Percentiles rank a stretch among this genome's conserved stretches.
These are phyloP conservation scores for Erysiphe pulchra DNA, from an alignment of 2,329 filamentous ascomycete species.

Conservation along the genomic window DNA sequence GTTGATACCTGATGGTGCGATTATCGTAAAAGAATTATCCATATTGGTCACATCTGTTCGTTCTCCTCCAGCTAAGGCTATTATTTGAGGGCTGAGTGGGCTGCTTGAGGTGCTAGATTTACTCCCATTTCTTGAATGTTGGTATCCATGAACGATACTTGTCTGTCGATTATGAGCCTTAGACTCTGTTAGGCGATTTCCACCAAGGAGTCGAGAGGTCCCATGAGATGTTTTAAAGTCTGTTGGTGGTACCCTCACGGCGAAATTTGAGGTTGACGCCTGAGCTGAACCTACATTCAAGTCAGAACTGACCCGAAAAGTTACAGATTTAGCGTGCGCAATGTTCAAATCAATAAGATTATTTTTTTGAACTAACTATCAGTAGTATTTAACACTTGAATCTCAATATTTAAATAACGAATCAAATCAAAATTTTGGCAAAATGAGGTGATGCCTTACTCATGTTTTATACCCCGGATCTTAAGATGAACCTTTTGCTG, in stretches of 20 bases:
- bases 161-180: slow-evolving; percentile 69
- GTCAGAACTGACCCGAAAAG: slow-evolving; percentile 5
- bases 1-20: slow-evolving; percentile 8
- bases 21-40: slow-evolving; percentile 7
- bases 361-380: slow-evolving; percentile 8
- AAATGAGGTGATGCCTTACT: neutral
- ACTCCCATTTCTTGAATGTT: slow-evolving; percentile 78
- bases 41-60: slow-evolving; percentile 10
- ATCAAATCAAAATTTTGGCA: neutral
- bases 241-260: slow-evolving; percentile 3
- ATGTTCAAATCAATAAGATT: slow-evolving; percentile 9
- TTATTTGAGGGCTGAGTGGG: slow-evolving; percentile 70
- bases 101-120: slow-evolving; percentile 55
- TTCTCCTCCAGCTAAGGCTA: slow-evolving; percentile 33
- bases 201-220: slow-evolving; percentile 9
- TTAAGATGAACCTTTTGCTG: neutral
- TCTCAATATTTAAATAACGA: neutral
- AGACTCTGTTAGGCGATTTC: slow-evolving; percentile 23
- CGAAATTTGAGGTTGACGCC: slow-evolving; percentile 4
- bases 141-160: slow-evolving; percentile 88
- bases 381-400: neutral
- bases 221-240: slow-evolving; percentile 8
- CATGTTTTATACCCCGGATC: neutral
- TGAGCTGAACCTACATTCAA: slow-evolving; percentile 6
- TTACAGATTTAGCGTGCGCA: slow-evolving; percentile 11